Evolutionary conservation across 345 rosid species (phyloP), one percentile per base, ranked within the genome.

Genomic region (Brassica juncea): DNA sequence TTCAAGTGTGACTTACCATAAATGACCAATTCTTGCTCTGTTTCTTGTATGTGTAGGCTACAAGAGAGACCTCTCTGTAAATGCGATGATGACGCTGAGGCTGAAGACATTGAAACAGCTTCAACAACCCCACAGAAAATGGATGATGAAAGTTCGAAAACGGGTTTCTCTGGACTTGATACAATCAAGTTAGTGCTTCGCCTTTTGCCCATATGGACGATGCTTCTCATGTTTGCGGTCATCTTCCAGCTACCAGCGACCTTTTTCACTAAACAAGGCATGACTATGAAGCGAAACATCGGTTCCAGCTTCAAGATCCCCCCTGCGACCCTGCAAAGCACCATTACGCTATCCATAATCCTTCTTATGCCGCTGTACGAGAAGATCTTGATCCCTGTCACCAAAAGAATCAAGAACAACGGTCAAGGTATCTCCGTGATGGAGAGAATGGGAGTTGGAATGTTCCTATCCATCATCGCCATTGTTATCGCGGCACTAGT

Each of bases 211-310:
- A 90, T 92, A 28, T 95, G 99, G 99, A 84, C 91, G 66, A 88
- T 87, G 90, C 98, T 95, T 35, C 89, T 95, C 2, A 87, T 87
- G 88, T 95, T 93, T 63, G 99, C 99, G 0, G 93, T 95, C 7
- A 89, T 95, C 77, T 94, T 92, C 85, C 97, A 90, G 77, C 98
- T 71, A 66, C 99, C 99, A 0, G 86, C 90, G 0, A 94, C 99
- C 2, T 92, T 94, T 80, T 94, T 94, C 68, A 91, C 97, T 8
- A 94, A 94, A 78, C 99, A 94, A 84, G 99, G 99, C 57, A 86
- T 83, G 88, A 87, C 88, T 6, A 92, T 94, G 98, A 79, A 84
- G 73, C 82, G 97, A 62, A 92, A 68, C 82, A 84, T 94, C 0
- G 95, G 97, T 3, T 55, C 80, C 55, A 75, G 63, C 81, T 88